These are phyloP conservation scores for Aspergillus ochraceoroseus DNA, from an alignment of 2,329 filamentous ascomycete species.

Conservation along the genomic window DNA sequence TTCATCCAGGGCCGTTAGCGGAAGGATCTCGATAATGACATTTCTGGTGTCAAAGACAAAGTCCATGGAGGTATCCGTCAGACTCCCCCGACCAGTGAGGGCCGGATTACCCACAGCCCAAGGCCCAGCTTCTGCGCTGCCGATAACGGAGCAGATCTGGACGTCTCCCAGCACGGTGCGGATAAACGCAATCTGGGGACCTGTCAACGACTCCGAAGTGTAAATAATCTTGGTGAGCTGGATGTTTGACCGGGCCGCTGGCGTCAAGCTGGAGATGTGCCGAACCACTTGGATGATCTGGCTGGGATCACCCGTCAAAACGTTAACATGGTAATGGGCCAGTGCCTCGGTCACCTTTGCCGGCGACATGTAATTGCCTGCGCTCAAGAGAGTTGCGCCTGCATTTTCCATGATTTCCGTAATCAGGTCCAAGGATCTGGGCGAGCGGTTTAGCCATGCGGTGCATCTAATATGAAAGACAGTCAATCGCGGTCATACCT, in stretches of 20 bases:
- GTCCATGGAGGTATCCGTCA: constrained; percentile 24
- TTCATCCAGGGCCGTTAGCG: constrained; percentile 4
- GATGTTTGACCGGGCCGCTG: constrained; percentile 20
- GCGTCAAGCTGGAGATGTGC: constrained; percentile 32
- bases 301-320: constrained; percentile 38
- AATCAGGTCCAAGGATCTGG: constrained; percentile 40
- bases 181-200: constrained; percentile 34
- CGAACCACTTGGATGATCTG: constrained; percentile 39
- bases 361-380: constrained; percentile 30
- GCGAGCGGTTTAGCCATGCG: too few species aligned
- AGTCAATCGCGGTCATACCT: too few species aligned
- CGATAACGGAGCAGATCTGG: constrained; percentile 41
- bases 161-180: constrained; percentile 28
- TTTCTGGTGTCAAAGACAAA: constrained; percentile 41
- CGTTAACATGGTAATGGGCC: constrained; percentile 35
- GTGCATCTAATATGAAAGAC: too few species aligned
- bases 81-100: constrained; percentile 21
- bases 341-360: constrained; percentile 27
- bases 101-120: constrained; percentile 36
- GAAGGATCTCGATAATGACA: constrained; percentile 40
- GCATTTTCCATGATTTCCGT: constrained; percentile 43
- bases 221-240: constrained; percentile 44
- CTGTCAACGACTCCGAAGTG: constrained; percentile 42
- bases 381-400: constrained; percentile 39
- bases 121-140: constrained; percentile 44